These are phyloP conservation scores for Cercospora nicotianae DNA, from an alignment of 2,329 filamentous ascomycete species.

Conservation along the genomic window DNA sequence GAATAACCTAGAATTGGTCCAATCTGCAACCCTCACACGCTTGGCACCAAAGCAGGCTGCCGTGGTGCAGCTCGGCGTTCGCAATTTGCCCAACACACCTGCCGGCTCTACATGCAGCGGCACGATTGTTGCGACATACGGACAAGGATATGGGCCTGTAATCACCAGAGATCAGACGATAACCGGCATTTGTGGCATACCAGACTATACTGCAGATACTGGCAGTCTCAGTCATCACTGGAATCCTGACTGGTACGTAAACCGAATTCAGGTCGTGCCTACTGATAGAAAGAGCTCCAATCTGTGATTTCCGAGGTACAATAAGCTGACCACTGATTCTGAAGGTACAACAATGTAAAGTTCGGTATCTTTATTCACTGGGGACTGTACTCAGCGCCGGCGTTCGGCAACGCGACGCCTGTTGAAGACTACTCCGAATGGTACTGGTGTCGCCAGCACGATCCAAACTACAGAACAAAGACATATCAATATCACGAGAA, in stretches of 20 bases:
- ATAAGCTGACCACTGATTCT: background rate
- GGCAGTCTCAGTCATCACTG: slow-evolving; percentile 10
- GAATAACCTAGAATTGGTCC: background rate
- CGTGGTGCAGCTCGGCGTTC: slow-evolving; percentile 6
- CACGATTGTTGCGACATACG: slow-evolving; percentile 3
- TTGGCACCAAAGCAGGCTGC: background rate
- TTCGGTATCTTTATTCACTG: slow-evolving; percentile 25
- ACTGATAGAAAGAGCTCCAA: too few relatives aligned
- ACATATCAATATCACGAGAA: slow-evolving; percentile 2
- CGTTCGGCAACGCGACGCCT: slow-evolving; percentile 14
- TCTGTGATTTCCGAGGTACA: background rate
- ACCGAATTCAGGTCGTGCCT: background rate
- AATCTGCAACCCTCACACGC: background rate
- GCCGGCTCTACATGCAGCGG: slow-evolving; percentile 2
- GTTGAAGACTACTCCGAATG: slow-evolving; percentile 25
- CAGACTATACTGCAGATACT: slow-evolving; percentile 5
- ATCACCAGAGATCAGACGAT: background rate
- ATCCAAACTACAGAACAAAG: slow-evolving; percentile 9
- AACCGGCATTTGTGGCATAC: slow-evolving; percentile 7
- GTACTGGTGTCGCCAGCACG: slow-evolving; percentile 19
- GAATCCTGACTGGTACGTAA: slow-evolving; percentile 16
- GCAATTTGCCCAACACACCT: background rate
- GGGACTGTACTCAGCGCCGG: slow-evolving; percentile 18
- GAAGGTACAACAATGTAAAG: slow-evolving; percentile 7
- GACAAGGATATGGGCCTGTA: background rate